Conservation (phyloP, 208 protist species). For the Vickermania spadyakhi region DNA sequence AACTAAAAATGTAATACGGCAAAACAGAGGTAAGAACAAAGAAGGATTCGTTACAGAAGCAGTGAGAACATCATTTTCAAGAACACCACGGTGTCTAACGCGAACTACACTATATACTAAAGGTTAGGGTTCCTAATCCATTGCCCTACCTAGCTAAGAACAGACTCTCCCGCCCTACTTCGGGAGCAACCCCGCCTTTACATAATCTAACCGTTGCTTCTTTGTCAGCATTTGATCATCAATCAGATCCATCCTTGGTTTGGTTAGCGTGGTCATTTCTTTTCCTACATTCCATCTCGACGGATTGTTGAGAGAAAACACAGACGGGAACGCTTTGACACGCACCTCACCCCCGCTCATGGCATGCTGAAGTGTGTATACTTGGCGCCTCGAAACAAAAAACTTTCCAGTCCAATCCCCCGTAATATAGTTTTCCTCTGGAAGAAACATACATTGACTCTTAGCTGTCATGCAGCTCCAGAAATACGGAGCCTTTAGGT, state of each 20-base stretch:
- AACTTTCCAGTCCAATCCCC: conserved; percentile 90
- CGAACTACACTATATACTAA: no score
- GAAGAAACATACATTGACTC: conserved; percentile 67
- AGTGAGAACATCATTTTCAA: no score
- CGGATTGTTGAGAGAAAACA: conserved; percentile 78
- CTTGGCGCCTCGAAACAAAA: conserved; percentile 81
- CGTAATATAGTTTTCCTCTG: conserved; percentile 88
- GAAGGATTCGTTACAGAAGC: no score
- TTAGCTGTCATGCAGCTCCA: conserved; percentile 86
- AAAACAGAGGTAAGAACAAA: no score
- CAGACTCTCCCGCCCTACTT: no score
- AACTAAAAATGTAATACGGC: no score
- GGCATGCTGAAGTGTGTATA: conserved; percentile 86
- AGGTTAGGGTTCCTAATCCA: no score
- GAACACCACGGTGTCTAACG: no score
- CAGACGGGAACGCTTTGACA: conserved; percentile 82
- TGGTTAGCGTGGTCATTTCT: conserved; percentile 74
- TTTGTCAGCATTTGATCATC: conserved; percentile 90
- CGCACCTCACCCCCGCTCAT: conserved; percentile 74
- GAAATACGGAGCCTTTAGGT: conserved; percentile 79
- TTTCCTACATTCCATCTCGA: conserved; percentile 89
- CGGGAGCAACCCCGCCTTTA: conserved; percentile 77
- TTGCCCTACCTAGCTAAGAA: no score
- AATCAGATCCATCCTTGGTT: conserved; percentile 85
- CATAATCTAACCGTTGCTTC: conserved; percentile 83